phyloP scores from a whole-genome alignment of 1,139 yeast species.

The Ogataea hybrid region DNA sequence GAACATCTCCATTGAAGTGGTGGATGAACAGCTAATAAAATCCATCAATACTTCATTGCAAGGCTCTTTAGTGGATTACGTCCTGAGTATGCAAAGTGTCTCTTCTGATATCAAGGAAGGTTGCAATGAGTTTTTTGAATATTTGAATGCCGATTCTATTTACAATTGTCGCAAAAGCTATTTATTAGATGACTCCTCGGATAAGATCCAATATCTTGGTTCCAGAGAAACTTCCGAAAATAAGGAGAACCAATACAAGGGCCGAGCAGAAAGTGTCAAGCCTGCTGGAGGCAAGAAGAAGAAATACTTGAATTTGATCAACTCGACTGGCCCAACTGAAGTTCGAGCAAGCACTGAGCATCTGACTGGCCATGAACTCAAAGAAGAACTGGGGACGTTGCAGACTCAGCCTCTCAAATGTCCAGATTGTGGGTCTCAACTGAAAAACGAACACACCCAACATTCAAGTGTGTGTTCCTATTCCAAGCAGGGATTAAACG shows the following conservation, averaged over 20 bases:
- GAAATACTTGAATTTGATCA: conserved; percentile 15
- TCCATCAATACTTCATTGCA: conserved; percentile 46
- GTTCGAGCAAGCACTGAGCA: conserved; percentile 11
- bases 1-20: conserved; percentile 46
- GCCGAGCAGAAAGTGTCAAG: conserved; percentile 8
- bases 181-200: conserved; percentile 14
- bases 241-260: conserved; percentile 21
- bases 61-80: conserved; percentile 44
- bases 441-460: conserved; percentile 14
- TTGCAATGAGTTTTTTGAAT: conserved; percentile 36
- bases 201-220: conserved; percentile 19
- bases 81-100: conserved; percentile 37
- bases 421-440: conserved; percentile 14
- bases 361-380: conserved; percentile 6
- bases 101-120: conserved; percentile 35
- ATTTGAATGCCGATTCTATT: conserved; percentile 20
- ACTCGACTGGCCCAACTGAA: conserved; percentile 14
- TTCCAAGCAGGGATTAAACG: conserved; percentile 8
- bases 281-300: conserved; percentile 15
- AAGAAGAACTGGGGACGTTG: conserved; percentile 10
- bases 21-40: conserved; percentile 48
- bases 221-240: conserved; percentile 21
- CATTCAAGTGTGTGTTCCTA: conserved; percentile 13
- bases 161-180: conserved; percentile 20
- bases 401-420: conserved; percentile 14